These are phyloP conservation scores for Alternaria sp. DNA, from an alignment of 2,329 filamentous ascomycete genomes.

Conservation along the genomic window DNA sequence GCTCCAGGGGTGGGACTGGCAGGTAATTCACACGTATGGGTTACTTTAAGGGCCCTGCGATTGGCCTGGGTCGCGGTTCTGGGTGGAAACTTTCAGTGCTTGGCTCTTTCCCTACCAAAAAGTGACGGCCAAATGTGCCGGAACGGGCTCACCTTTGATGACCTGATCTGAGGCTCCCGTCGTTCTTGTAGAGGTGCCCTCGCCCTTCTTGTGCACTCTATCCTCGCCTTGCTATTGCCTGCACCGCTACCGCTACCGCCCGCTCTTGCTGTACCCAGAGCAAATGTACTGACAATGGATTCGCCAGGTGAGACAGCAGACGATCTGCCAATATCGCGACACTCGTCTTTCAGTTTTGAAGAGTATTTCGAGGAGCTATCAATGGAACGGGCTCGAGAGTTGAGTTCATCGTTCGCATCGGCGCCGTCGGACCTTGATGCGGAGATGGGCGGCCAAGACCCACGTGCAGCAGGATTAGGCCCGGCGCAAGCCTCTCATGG, in stretches of 20 bases:
- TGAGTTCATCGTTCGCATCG: not conserved
- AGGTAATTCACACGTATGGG: not conserved
- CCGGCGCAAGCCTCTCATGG: conserved; percentile 17
- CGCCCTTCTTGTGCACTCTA: not conserved
- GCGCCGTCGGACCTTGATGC: not conserved
- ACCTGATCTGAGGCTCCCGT: not conserved
- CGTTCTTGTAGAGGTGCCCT: not conserved
- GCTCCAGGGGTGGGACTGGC: not conserved
- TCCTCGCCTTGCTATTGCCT: not conserved
- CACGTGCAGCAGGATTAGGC: conserved; percentile 12
- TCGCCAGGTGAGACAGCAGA: not conserved
- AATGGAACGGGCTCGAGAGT: not conserved
- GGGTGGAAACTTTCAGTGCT: not conserved
- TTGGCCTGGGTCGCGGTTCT: not conserved
- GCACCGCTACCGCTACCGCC: not conserved
- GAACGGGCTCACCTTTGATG: not conserved
- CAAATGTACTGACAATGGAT: not conserved
- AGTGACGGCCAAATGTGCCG: not conserved
- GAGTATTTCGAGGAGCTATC: not conserved
- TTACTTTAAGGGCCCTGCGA: not conserved
- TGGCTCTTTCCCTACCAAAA: conserved; percentile 6
- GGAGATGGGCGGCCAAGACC: conserved; percentile 8
- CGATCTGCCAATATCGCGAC: not conserved
- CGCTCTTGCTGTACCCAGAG: not conserved
- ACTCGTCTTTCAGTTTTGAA: not conserved